Percentiles rank a stretch among this genome's conserved stretches.
These are phyloP conservation scores for Colletotrichum musae DNA, from an alignment of 2,329 filamentous ascomycete species.

Conservation along the genomic window DNA sequence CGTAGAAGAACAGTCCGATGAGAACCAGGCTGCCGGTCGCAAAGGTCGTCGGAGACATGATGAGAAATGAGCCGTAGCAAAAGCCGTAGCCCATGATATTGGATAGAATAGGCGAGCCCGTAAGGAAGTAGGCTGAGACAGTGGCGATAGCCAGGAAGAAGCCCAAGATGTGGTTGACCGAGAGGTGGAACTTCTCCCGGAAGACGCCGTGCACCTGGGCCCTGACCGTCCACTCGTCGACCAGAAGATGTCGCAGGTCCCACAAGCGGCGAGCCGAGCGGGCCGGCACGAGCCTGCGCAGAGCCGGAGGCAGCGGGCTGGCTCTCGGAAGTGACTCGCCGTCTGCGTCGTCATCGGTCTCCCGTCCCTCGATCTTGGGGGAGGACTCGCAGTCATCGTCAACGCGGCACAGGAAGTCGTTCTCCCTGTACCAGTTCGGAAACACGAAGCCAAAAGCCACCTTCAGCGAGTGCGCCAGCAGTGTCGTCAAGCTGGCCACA, in stretches of 20 bases:
- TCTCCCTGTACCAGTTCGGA: constrained; percentile 75
- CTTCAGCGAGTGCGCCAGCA: constrained; percentile 80
- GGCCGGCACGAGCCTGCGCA: constrained; percentile 38
- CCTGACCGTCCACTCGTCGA: constrained; percentile 66
- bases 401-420: constrained; percentile 61
- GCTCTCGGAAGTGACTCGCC: constrained; percentile 41
- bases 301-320: constrained; percentile 49
- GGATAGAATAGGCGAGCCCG: constrained; percentile 71
- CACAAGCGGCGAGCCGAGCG: constrained; percentile 55
- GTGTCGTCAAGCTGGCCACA: constrained; percentile 80
- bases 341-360: background rate
- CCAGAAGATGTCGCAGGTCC: constrained; percentile 65
- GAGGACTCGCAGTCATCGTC: constrained; percentile 59
- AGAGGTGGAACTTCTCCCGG: constrained; percentile 64
- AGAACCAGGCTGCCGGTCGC: constrained; percentile 84
- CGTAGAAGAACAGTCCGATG: constrained; percentile 89
- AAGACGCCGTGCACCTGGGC: constrained; percentile 66
- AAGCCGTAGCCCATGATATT: constrained; percentile 91
- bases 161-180: constrained; percentile 71
- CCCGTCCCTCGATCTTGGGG: constrained; percentile 36
- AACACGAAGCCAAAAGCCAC: constrained; percentile 78
- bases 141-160: constrained; percentile 67
- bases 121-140: constrained; percentile 78
- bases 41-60: constrained; percentile 93
- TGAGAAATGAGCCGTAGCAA: constrained; percentile 84